Evolutionary conservation across 257 asterid species (phyloP), one percentile per base, ranked within the genome.

Genomic region (Nicotiana undulata): DNA sequence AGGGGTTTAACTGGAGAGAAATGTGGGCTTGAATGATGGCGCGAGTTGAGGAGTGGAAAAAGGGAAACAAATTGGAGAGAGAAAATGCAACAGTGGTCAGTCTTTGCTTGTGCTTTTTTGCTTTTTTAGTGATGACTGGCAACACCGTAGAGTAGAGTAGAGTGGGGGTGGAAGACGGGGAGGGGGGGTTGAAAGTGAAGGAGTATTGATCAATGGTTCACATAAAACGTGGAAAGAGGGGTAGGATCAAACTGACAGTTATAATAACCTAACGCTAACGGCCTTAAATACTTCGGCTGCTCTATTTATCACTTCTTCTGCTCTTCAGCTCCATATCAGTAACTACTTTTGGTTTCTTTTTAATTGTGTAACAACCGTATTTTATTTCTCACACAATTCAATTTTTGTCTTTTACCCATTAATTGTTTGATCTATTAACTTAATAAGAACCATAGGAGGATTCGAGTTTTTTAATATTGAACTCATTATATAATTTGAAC

Each of bases 11-110:
- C 40, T 49, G 5, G 16, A n/a, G 20, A 75, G 51, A 56, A 3
- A 79, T 61, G 80, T 76, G 89, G 80, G 86, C 90, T 84, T 86
- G 88, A 78, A 26, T 81, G 84, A 80, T 81, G 86, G 88, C 86
- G 84, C 83, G 84, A 85, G 49, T 82, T 82, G 67, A 80, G 89
- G 87, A 83, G 87, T 72, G 81, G 67, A 49, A 85, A 79, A 58
- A 58, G 8, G 77, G 56, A 1, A 31, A 80, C 4, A 59, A 65
- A 79, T 79, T 64, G 76, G 82, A 79, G 77, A 79, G 82, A 78
- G 81, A 86, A 17, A n/a, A 79, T 22, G 37, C 37, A 46, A 46
- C 34, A 72, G 49, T 15, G 61, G 78, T 74, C 60, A 24, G 78
- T 56, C 60, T 72, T 72, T 40, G 20, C 60, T 72, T 22, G 4